Evolutionary conservation across 768 basidiomycete genomes (phyloP).

Genomic region (Lactarius sp.): DNA sequence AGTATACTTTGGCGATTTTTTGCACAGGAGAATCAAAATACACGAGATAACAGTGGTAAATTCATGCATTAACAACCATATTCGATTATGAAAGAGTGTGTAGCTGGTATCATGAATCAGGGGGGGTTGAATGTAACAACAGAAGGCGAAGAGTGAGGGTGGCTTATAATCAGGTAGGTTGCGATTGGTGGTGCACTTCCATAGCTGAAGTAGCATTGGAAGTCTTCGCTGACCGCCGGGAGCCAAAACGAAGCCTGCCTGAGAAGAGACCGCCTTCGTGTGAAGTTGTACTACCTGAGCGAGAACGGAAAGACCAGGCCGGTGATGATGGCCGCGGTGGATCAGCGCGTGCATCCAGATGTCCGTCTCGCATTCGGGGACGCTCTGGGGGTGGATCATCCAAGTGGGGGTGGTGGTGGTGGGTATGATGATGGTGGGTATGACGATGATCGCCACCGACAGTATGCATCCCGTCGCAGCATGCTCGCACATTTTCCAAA

Average conservation of each 20-base stretch:
- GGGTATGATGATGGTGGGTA: slow-evolving; percentile 45
- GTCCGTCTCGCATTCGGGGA: slow-evolving; percentile 42
- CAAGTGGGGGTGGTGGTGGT: slow-evolving; percentile 38
- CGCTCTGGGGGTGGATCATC: slow-evolving; percentile 31
- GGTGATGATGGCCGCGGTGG: slow-evolving; percentile 65
- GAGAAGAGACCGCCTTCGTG: slow-evolving; percentile 69
- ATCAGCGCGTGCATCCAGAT: slow-evolving; percentile 49
- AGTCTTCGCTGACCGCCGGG: slow-evolving; percentile 51
- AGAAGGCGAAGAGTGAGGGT: not conserved
- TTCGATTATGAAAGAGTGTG: slow-evolving; percentile 24
- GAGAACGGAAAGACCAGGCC: slow-evolving; percentile 82
- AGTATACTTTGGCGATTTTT: slow-evolving; percentile 16
- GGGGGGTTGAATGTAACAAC: slow-evolving; percentile 1
- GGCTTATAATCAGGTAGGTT: not conserved
- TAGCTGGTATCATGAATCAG: slow-evolving; percentile 20
- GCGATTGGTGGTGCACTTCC: slow-evolving; percentile 13
- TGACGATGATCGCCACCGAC: slow-evolving; percentile 64
- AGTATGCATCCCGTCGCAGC: slow-evolving; percentile 84
- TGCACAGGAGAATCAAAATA: slow-evolving; percentile 11
- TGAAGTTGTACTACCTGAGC: slow-evolving; percentile 67
- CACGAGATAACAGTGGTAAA: slow-evolving; percentile 21
- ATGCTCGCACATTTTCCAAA: slow-evolving; percentile 90
- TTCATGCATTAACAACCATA: slow-evolving; percentile 22
- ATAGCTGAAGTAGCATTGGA: slow-evolving; percentile 20
- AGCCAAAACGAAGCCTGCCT: slow-evolving; percentile 71